These are phyloP conservation scores for Xylariaceae sp. DNA, from an alignment of 2,329 filamentous ascomycete genomes.

Conservation along the genomic window DNA sequence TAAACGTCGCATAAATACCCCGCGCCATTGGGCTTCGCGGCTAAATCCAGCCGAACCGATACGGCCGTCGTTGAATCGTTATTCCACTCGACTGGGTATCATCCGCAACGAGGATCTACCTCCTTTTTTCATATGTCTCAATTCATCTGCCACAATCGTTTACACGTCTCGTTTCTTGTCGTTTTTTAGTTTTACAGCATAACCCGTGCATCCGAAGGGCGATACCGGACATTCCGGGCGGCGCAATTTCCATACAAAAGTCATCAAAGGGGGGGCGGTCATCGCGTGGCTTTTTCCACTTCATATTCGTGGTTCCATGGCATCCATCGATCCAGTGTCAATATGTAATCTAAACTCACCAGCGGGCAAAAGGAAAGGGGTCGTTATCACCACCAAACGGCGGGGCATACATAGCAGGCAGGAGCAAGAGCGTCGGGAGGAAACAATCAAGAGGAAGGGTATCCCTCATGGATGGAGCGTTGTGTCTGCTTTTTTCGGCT, in stretches of 20 bases:
- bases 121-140: slow-evolving; percentile 18
- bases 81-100: neutral
- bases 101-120: neutral
- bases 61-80: neutral
- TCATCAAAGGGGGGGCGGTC: slow-evolving; percentile 3
- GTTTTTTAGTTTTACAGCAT: slow-evolving; percentile 22
- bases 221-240: slow-evolving; percentile 31
- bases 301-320: slow-evolving; percentile 8
- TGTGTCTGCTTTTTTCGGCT: too few relatives aligned
- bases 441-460: too few relatives aligned
- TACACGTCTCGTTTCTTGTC: slow-evolving; percentile 18
- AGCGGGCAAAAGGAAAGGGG: slow-evolving; percentile 11
- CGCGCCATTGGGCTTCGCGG: neutral
- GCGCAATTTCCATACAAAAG: slow-evolving; percentile 24
- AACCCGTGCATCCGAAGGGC: slow-evolving; percentile 26
- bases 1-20: neutral
- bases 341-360: slow-evolving; percentile 27
- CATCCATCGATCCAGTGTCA: slow-evolving; percentile 19
- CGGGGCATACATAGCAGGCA: neutral
- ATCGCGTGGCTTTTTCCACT: slow-evolving; percentile 9
- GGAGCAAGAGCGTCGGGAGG: too few relatives aligned
- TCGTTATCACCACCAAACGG: neutral
- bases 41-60: neutral
- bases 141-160: slow-evolving; percentile 21
- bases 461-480: neutral